Evolutionary conservation across 2,329 filamentous ascomycete genomes (phyloP).

Genomic region (Nectriaceae sp.): DNA sequence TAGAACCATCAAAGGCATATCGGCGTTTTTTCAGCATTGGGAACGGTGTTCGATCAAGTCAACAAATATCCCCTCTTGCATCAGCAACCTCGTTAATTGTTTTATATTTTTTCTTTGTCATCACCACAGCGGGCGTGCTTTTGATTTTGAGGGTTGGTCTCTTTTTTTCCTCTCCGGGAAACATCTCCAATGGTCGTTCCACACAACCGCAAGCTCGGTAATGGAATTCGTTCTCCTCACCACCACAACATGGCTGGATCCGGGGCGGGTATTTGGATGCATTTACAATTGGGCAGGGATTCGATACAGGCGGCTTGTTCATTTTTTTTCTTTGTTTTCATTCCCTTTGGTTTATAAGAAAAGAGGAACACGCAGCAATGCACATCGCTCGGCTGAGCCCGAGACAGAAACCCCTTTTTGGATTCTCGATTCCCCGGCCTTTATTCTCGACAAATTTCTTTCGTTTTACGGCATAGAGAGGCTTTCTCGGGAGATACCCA

Average conservation of each 20-base stretch:
- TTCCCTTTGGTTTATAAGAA: slow-evolving; percentile 41
- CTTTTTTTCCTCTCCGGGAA: slow-evolving; percentile 41
- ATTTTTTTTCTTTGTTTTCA: slow-evolving; percentile 30
- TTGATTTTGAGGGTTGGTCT: slow-evolving; percentile 33
- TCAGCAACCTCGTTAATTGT: slow-evolving; percentile 37
- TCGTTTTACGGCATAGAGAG: slow-evolving; percentile 30
- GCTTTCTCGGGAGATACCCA: slow-evolving; percentile 28
- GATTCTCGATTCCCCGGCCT: slow-evolving; percentile 41
- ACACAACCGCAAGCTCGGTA: slow-evolving; percentile 53
- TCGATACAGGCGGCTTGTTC: slow-evolving; percentile 50
- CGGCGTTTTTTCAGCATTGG: slow-evolving; percentile 45
- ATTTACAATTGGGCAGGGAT: slow-evolving; percentile 54
- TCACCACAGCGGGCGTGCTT: slow-evolving; percentile 48
- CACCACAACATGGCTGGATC: slow-evolving; percentile 58
- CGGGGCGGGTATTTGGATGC: slow-evolving; percentile 53
- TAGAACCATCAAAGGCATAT: slow-evolving; percentile 41
- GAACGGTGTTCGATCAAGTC: slow-evolving; percentile 41
- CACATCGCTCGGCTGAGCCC: slow-evolving; percentile 53
- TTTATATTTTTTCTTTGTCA: slow-evolving; percentile 37
- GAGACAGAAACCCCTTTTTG: slow-evolving; percentile 47
- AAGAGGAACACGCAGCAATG: slow-evolving; percentile 68
- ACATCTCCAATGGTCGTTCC: slow-evolving; percentile 32
- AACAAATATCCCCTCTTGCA: slow-evolving; percentile 40
- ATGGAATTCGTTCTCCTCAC: slow-evolving; percentile 41
- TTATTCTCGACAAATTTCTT: slow-evolving; percentile 37